Evolutionary conservation across 2,329 filamentous ascomycete genomes (phyloP).

Genomic region (Purpureocillium takamizusanense): DNA sequence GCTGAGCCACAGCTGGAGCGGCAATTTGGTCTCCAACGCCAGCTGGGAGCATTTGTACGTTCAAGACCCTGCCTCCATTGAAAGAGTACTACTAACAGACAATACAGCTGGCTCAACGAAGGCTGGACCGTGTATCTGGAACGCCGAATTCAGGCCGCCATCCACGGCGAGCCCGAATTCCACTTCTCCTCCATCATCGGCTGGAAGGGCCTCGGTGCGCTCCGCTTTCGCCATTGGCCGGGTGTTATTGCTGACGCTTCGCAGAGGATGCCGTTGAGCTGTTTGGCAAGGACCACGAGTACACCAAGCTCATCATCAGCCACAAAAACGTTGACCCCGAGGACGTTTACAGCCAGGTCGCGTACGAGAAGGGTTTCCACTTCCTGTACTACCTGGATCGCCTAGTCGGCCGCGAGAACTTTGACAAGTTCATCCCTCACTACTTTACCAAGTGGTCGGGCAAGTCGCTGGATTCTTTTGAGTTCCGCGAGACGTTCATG

Average conservation of each 20-base stretch:
- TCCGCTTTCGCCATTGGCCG: not conserved
- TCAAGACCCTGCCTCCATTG: not conserved
- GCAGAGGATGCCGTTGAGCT: conserved; percentile 66
- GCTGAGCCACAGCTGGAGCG: conserved; percentile 72
- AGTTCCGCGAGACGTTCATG: conserved; percentile 84
- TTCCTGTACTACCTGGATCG: conserved; percentile 89
- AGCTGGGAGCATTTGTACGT: conserved; percentile 73
- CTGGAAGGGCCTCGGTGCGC: conserved; percentile 70
- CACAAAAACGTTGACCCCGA: conserved; percentile 90
- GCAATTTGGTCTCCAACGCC: conserved; percentile 71
- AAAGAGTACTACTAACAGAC: not conserved
- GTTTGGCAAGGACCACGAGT: conserved; percentile 78
- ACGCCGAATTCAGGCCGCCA: conserved; percentile 64
- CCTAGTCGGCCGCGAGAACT: conserved; percentile 74
- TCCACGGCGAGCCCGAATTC: conserved; percentile 78
- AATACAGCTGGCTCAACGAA: conserved; percentile 57
- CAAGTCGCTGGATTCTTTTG: conserved; percentile 85
- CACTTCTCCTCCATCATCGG: conserved; percentile 95
- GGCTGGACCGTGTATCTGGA: conserved; percentile 96
- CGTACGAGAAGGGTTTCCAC: conserved; percentile 95
- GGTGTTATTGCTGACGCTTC: not conserved
- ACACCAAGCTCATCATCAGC: conserved; percentile 82
- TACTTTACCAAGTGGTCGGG: conserved; percentile 82
- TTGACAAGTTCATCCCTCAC: conserved; percentile 91
- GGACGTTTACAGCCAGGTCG: conserved; percentile 85